Evolutionary conservation across 2,329 filamentous ascomycete genomes (phyloP), one percentile per base, ranked within the genome.

Genomic region (Arachnomyces sp.): DNA sequence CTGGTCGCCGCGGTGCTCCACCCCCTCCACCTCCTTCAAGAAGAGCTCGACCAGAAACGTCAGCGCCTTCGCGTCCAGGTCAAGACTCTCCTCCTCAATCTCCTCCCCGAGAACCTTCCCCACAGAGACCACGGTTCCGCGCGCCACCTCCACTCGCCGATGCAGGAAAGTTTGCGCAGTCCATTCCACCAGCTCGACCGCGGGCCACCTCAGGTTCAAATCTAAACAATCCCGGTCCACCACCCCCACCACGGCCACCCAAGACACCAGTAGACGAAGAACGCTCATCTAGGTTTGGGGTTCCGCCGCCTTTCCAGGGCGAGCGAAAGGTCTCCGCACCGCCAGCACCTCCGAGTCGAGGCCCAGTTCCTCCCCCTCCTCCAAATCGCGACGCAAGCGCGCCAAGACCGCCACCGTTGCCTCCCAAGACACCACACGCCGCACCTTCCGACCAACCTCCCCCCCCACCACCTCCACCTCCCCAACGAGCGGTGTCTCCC

Each of bases 141-240:
- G 90, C 86, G 7, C 92, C 92, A 34, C 92, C 92, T 28, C 85
- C 90, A 2, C 66, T 96, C 44, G 79, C 86, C 40, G 89, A 94
- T 60, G 92, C 92, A 43, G 92, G 92, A 29, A 94, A 86, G 63
- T 92, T 79, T 57, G 87, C 83, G 3, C 72, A 81, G 46, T 61
- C 68, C 20, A 66, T 70, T 42, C 62, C 60, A 16, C 70, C 64
- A 43, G 50, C 68, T 14, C 64, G 63, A 40, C 57, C 74, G 60
- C 59, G 71, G 49, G 73, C 74, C 45, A 58, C 64, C 12, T 75
- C 72, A 7, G 64, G 63, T 28, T 58, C 67, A 50, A 55, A 63
- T 51, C 40, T 72, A 49, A 52, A 69, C 7, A 69, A 69, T 36
- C 70, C 78, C 20, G 80, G 75, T 1, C 78, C 78, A 13, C 72